These are phyloP conservation scores for Acorus gramineus DNA, from an alignment of 106 monocot genomes.

Conservation along the genomic window DNA sequence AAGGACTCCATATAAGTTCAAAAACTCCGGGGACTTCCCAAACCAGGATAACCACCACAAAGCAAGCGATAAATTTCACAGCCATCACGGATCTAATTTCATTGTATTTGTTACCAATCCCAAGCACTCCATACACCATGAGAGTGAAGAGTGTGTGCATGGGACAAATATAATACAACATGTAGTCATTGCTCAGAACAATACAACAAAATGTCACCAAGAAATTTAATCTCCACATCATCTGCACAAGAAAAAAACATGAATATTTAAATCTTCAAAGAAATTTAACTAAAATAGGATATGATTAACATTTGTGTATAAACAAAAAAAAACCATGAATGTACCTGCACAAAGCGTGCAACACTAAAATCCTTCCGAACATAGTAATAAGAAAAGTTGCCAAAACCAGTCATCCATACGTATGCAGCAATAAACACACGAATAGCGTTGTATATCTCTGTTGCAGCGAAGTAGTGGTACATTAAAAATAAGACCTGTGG, in stretches of 20 bases:
- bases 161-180: slow-evolving; percentile 40
- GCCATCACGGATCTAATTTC: slow-evolving; percentile 23
- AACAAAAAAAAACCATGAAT: too few relatives aligned
- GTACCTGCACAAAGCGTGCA: slow-evolving; percentile 14
- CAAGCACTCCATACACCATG: slow-evolving; percentile 27
- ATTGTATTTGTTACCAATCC: slow-evolving; percentile 33
- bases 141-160: slow-evolving; percentile 43
- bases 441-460: slow-evolving; percentile 34
- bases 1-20: slow-evolving; percentile 34
- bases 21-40: slow-evolving; percentile 42
- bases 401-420: too few relatives aligned
- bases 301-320: too few relatives aligned
- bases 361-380: slow-evolving; percentile 33
- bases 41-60: slow-evolving; percentile 28
- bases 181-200: slow-evolving; percentile 30
- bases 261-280: too few relatives aligned
- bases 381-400: too few relatives aligned
- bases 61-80: slow-evolving; percentile 21
- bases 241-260: slow-evolving; percentile 11
- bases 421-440: slow-evolving; percentile 29
- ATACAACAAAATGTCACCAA: slow-evolving; percentile 37
- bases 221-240: slow-evolving; percentile 42
- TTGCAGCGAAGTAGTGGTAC: slow-evolving; percentile 38
- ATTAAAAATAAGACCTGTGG: slow-evolving; percentile 29
- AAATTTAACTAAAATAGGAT: too few relatives aligned